Evolutionary conservation across 2,329 filamentous ascomycete genomes (phyloP), one percentile per base, ranked within the genome.

Genomic region (Apiospora saccharicola): DNA sequence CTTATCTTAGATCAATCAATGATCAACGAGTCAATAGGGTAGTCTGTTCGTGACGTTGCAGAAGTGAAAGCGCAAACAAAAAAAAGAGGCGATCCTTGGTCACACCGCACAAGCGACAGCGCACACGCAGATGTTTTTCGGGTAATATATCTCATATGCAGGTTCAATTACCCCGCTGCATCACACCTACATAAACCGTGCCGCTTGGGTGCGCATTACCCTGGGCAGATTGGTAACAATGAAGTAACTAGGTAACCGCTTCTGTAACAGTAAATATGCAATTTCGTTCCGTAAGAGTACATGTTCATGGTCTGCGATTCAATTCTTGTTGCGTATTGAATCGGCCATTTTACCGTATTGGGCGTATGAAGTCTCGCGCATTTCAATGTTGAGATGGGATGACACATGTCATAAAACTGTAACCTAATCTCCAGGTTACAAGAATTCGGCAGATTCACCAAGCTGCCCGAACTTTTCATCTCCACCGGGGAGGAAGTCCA

Each of bases 121-220:
- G 12, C 51, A 26, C n/a, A 12, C 24, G 51, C 2, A 26, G 12
- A 16, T 4, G 24, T 24, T 34, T 34, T 22, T 26, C 14, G 53
- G 3, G 6, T 8, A 41, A n/a, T 34, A 34, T 34, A 37, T 13
- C 57, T 12, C 19, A 41, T n/a, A 64, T 64, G 57, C 57, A 64
- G 57, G 57, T 64, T 19, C 57, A 64, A 64, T 64, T 64, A 64
- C 57, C 57, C 57, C 57, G 57, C 57, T 41, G 34, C 10, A 41
- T 64, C 57, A 64, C 34, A 64, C 30, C 57, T 64, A 64, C 57
- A n/a, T n/a, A 37, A 24, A 41, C 34, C 41, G 57, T 7, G 57
- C 57, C 57, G 57, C 57, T 61, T 37, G 22, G 8, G 8, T 37
- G 53, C 53, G 30, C 53, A 57, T 61, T n/a, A 8, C 46, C 14